These are phyloP conservation scores for Aspergillus calidoustus DNA, from an alignment of 2,329 filamentous ascomycete species.

Conservation along the genomic window DNA sequence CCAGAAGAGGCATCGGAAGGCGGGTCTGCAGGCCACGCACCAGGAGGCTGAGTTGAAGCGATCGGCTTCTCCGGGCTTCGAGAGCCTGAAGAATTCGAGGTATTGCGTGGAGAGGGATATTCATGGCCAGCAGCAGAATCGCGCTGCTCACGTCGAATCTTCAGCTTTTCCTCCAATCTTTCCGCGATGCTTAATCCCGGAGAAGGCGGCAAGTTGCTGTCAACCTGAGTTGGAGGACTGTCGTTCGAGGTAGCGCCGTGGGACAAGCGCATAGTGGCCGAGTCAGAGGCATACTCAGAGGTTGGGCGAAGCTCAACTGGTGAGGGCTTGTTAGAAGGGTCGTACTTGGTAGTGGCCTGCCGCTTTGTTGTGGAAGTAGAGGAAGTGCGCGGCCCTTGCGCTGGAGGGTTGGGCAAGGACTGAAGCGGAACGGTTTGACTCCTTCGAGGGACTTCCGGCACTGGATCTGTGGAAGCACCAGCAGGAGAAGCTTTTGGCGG, in stretches of 20 bases:
- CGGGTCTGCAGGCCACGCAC: conserved; percentile 5
- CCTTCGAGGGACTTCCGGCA: conserved; percentile 1
- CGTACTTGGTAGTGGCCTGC: conserved; percentile 29
- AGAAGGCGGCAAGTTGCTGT: conserved; percentile 12
- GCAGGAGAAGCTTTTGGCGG: conserved; percentile 10
- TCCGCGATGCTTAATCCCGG: conserved; percentile 31
- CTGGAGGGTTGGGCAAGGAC: not conserved
- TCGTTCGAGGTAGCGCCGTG: not conserved
- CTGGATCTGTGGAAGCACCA: not conserved
- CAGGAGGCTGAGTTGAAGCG: conserved; percentile 1
- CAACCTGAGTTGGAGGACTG: not conserved
- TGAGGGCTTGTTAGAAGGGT: conserved; percentile 13
- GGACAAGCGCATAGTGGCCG: conserved; percentile 14
- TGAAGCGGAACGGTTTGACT: not conserved
- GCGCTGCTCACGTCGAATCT: conserved; percentile 33
- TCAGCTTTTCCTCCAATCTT: conserved; percentile 41
- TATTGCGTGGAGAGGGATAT: not conserved
- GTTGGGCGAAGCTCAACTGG: conserved; percentile 16
- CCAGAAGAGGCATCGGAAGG: not conserved
- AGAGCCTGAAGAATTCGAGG: not conserved
- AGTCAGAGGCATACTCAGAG: conserved; percentile 32
- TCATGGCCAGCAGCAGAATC: conserved; percentile 20
- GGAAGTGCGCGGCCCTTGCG: conserved; percentile 3
- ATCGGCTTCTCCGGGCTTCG: not conserved
- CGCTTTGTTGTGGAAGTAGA: conserved; percentile 16